A percentile compares a stretch with the other conserved stretches of the same genome.
These are phyloP conservation scores for Pleurotus citrinopileatus DNA, from an alignment of 768 basidiomycete genomes.

Conservation along the genomic window DNA sequence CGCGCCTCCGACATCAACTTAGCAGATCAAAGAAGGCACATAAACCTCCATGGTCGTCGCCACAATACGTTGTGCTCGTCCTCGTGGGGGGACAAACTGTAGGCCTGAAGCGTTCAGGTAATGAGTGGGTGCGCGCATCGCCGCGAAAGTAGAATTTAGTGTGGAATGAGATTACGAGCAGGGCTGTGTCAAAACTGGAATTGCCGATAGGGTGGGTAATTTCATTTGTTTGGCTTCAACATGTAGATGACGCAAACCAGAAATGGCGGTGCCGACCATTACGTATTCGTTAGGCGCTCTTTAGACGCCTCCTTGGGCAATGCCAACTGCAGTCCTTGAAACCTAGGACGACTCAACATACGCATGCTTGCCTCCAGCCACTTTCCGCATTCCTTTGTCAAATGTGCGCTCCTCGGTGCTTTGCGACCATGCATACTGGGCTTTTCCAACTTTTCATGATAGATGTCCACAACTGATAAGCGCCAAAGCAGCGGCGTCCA, in stretches of 20 bases:
- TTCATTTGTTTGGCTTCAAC: background rate
- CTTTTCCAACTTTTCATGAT: too few species aligned
- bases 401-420: too few species aligned
- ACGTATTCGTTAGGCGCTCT: background rate
- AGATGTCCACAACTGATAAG: too few species aligned
- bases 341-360: background rate
- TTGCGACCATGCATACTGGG: too few species aligned
- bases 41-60: background rate
- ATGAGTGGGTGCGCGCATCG: constrained; percentile 4
- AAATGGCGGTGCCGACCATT: constrained; percentile 3
- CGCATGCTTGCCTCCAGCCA: background rate
- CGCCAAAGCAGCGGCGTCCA: too few species aligned
- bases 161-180: background rate
- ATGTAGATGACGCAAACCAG: background rate
- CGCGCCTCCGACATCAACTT: background rate
- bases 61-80: background rate
- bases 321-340: constrained; percentile 6
- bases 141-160: background rate
- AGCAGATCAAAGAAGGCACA: background rate
- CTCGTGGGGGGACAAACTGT: constrained; percentile 2
- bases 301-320: background rate
- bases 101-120: background rate
- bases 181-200: background rate
- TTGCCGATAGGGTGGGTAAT: background rate
- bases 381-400: background rate